Conservation (phyloP, 2,329 filamentous ascomycete species). For the Coniochaeta ligniaria region DNA sequence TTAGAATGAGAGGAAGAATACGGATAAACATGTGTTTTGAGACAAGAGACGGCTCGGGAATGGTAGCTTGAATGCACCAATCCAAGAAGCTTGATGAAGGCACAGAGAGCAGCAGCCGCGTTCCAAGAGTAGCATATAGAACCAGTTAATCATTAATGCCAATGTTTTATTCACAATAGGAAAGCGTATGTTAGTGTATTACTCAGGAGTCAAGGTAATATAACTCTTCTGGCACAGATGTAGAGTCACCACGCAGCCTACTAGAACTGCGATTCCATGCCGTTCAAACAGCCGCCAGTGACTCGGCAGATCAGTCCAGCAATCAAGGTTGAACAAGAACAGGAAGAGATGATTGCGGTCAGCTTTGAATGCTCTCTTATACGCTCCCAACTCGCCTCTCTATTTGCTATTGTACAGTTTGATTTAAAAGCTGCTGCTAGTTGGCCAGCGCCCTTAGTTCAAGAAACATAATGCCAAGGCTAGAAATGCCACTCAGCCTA, state of each 20-base stretch:
- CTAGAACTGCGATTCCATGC: not conserved
- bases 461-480: slow-evolving; percentile 8
- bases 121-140: too few relatives aligned
- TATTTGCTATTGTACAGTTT: slow-evolving; percentile 42
- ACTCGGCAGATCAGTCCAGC: not conserved
- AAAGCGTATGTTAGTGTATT: too few relatives aligned
- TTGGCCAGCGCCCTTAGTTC: slow-evolving; percentile 2
- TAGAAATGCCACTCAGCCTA: not conserved
- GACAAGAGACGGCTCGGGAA: not conserved
- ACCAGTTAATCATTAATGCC: too few relatives aligned
- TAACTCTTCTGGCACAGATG: too few relatives aligned
- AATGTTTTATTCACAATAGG: too few relatives aligned
- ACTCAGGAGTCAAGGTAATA: too few relatives aligned
- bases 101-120: too few relatives aligned
- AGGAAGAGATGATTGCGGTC: not conserved
- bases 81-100: not conserved
- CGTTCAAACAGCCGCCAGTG: not conserved
- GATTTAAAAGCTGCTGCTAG: slow-evolving; percentile 7
- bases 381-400: slow-evolving; percentile 27
- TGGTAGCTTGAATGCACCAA: too few relatives aligned
- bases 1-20: not conserved
- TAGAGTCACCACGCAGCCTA: too few relatives aligned
- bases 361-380: not conserved
- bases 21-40: not conserved
- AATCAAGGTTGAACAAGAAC: not conserved